These are phyloP conservation scores for Cochlearia excelsa DNA, from an alignment of 345 rosid genomes.

Conservation along the genomic window DNA sequence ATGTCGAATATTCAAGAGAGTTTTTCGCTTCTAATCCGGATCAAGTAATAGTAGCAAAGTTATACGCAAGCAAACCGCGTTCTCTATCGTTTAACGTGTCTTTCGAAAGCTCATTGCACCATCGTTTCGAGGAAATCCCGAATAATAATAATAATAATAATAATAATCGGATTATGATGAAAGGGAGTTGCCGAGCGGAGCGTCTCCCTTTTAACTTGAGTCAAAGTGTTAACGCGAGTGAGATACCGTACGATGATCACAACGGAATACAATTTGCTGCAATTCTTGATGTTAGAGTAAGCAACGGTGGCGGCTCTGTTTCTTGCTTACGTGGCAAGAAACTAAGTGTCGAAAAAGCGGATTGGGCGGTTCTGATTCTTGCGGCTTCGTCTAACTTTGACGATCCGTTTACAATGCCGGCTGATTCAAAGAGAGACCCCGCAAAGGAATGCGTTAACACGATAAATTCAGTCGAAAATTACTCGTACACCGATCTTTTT, in stretches of 20 bases:
- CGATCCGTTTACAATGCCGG: conserved; percentile 71
- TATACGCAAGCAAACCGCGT: conserved; percentile 60
- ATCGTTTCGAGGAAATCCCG: conserved; percentile 39
- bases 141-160: conserved; percentile 31
- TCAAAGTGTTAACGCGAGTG: conserved; percentile 31
- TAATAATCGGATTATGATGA: conserved; percentile 54
- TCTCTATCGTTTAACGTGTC: conserved; percentile 63
- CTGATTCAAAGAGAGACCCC: conserved; percentile 65
- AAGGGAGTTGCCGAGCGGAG: conserved; percentile 68
- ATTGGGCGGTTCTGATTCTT: conserved; percentile 67
- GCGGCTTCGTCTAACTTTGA: conserved; percentile 76
- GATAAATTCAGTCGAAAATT: conserved; percentile 43
- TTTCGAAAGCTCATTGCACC: conserved; percentile 60
- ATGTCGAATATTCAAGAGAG: conserved; percentile 59
- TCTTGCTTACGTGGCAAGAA: conserved; percentile 49
- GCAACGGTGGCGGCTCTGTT: conserved; percentile 48
- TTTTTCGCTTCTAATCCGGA: conserved; percentile 70
- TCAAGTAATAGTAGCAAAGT: conserved; percentile 65
- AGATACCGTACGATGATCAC: conserved; percentile 41
- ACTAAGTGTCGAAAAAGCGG: conserved; percentile 68
- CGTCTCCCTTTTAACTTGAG: conserved; percentile 49
- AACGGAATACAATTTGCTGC: conserved; percentile 69
- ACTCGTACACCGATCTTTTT: conserved; percentile 61
- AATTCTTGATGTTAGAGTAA: conserved; percentile 60
- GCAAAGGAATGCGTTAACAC: conserved; percentile 42